These are phyloP conservation scores for Alopecurus myosuroides DNA, from an alignment of 176 grass and related monocot species.

Conservation along the genomic window DNA sequence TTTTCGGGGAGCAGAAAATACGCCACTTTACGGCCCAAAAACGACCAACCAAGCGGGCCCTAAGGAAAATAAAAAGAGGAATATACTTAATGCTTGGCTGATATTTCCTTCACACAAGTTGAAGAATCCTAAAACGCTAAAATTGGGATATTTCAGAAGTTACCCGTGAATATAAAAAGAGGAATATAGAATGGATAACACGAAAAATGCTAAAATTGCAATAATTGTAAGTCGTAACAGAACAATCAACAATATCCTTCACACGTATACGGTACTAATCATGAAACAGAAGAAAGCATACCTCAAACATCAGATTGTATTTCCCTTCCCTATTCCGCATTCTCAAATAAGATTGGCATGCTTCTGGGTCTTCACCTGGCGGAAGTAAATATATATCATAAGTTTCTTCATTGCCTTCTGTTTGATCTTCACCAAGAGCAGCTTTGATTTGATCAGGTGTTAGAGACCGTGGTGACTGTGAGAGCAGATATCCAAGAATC, in stretches of 20 bases:
- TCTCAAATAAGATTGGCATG: conserved; percentile 95
- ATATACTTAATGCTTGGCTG: not conserved
- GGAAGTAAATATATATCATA: conserved; percentile 99
- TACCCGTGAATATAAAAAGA: not conserved
- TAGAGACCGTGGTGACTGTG: conserved; percentile 66
- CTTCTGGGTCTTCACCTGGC: conserved; percentile 95
- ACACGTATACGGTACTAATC: not conserved
- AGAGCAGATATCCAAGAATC: conserved; percentile 12
- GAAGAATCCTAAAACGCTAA: too few relatives aligned
- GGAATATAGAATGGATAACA: not conserved
- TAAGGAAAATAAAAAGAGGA: not conserved
- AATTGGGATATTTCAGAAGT: too few relatives aligned
- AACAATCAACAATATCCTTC: not conserved
- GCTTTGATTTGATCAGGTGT: conserved; percentile 78
- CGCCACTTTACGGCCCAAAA: too few relatives aligned
- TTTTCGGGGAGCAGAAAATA: too few relatives aligned
- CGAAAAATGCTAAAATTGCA: not conserved
- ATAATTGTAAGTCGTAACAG: not conserved
- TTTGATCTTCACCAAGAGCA: conserved; percentile 68
- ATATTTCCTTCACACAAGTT: too few relatives aligned
- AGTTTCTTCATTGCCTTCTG: conserved; percentile 73
- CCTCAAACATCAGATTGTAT: conserved; percentile 99
- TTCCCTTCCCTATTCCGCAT: conserved; percentile 99
- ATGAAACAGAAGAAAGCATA: conserved; percentile 33
- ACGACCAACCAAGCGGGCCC: too few relatives aligned